Conservation (phyloP, 306 rosid species). For the Lithocarpus polystachyus region DNA sequence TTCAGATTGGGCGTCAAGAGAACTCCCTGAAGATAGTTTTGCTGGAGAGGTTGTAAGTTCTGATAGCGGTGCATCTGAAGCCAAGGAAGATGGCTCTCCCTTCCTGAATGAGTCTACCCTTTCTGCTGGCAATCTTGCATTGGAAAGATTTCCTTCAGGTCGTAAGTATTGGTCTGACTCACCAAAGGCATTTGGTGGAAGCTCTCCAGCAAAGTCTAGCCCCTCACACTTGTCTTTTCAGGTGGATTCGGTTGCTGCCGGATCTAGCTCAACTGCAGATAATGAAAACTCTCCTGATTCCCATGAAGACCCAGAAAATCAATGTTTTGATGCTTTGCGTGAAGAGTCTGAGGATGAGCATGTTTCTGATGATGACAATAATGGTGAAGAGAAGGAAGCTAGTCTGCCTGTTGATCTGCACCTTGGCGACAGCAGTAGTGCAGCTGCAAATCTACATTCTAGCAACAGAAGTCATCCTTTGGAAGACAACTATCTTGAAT, state of each 20-base stretch:
- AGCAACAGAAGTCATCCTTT: slow-evolving; percentile 21
- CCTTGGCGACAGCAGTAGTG: slow-evolving; percentile 16
- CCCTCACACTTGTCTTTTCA: slow-evolving; percentile 44
- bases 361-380: slow-evolving; percentile 2
- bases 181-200: slow-evolving; percentile 56
- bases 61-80: slow-evolving; percentile 34
- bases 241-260: slow-evolving; percentile 16
- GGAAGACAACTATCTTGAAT: slow-evolving; percentile 26
- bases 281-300: slow-evolving; percentile 21
- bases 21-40: slow-evolving; percentile 23
- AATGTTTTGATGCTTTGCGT: slow-evolving; percentile 22
- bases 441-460: slow-evolving; percentile 20
- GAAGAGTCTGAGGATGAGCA: slow-evolving; percentile 17
- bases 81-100: slow-evolving; percentile 40
- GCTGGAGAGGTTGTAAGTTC: slow-evolving; percentile 33
- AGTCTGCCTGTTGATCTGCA: slow-evolving; percentile 22
- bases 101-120: slow-evolving; percentile 20
- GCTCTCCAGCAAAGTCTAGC: slow-evolving; percentile 46
- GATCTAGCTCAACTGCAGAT: slow-evolving; percentile 13
- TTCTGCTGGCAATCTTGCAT: slow-evolving; percentile 43
- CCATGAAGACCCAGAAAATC: slow-evolving; percentile 1
- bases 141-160: slow-evolving; percentile 85
- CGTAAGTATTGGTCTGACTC: slow-evolving; percentile 92
- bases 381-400: slow-evolving; percentile 28
- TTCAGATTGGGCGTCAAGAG: slow-evolving; percentile 61